phyloP scores from a whole-genome alignment of 495 filamentous ascomycete genomes.

The Trypethelium eluteriae region DNA sequence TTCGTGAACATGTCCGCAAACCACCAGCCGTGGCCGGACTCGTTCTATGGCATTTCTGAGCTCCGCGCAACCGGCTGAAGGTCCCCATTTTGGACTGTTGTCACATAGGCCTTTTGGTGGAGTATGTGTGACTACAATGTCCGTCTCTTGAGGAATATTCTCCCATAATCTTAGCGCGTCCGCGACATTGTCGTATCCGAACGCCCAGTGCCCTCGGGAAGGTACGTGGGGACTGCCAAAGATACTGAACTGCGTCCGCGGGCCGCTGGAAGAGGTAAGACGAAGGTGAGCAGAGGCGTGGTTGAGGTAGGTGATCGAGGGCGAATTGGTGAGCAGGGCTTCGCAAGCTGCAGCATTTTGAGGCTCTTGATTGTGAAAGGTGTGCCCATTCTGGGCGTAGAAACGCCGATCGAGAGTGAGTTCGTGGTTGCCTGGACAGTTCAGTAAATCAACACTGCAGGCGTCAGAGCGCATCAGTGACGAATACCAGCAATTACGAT shows the following conservation, averaged over 20 bases:
- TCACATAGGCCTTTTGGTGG: constrained; percentile 33
- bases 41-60: constrained; percentile 25
- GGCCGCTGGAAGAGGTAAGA: constrained; percentile 50
- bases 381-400: constrained; percentile 22
- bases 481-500: constrained; percentile 51
- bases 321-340: constrained; percentile 46
- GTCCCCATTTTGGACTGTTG: constrained; percentile 16
- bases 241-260: constrained; percentile 59
- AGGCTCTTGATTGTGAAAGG: constrained; percentile 52
- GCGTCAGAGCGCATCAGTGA: neutral
- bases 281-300: constrained; percentile 54
- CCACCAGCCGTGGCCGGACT: constrained; percentile 31
- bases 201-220: constrained; percentile 54
- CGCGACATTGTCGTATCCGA: constrained; percentile 49
- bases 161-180: constrained; percentile 46
- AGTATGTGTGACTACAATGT: constrained; percentile 36
- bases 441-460: neutral
- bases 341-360: constrained; percentile 52
- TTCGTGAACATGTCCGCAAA: constrained; percentile 38
- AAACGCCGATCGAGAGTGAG: constrained; percentile 57
- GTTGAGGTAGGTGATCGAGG: constrained; percentile 56
- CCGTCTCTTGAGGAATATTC: constrained; percentile 30
- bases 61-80: constrained; percentile 28
- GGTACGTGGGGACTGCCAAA: constrained; percentile 72
- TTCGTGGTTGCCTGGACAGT: constrained; percentile 66